Evolutionary conservation across 495 filamentous ascomycete genomes (phyloP).

Genomic region (Barbatosphaeria neglecta): DNA sequence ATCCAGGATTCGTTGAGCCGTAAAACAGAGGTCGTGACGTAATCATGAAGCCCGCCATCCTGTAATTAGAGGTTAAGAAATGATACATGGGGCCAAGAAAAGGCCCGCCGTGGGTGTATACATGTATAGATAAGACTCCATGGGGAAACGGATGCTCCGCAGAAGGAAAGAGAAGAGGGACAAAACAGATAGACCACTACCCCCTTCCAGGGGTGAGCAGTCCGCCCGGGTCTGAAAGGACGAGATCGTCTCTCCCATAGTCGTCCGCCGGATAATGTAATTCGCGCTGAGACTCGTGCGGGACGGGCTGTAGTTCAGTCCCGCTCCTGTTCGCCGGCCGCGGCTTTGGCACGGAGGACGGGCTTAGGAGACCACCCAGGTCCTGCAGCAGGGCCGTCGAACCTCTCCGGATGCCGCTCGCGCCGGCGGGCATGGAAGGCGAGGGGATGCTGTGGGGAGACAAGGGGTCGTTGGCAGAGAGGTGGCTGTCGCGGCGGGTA

Average conservation of each 20-base stretch:
- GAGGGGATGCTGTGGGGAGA: constrained; percentile 17
- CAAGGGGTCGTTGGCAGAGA: constrained; percentile 18
- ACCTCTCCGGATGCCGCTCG: constrained; percentile 26
- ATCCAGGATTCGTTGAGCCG: no score
- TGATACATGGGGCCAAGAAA: neutral
- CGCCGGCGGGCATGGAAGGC: constrained; percentile 19
- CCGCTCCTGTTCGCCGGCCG: constrained; percentile 12
- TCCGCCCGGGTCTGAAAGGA: constrained; percentile 45
- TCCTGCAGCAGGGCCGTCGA: constrained; percentile 48
- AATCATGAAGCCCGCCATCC: no score
- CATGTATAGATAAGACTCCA: neutral
- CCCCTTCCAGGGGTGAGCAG: constrained; percentile 19
- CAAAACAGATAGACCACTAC: neutral
- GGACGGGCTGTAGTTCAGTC: constrained; percentile 23
- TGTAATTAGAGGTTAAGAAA: neutral
- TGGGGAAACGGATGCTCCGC: no score
- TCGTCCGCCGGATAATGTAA: constrained; percentile 8
- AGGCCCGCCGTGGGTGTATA: constrained; percentile 1
- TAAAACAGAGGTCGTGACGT: neutral
- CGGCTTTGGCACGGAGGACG: constrained; percentile 10
- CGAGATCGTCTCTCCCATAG: constrained; percentile 18
- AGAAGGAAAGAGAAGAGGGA: neutral
- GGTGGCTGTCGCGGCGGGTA: constrained; percentile 21
- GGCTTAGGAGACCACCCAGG: constrained; percentile 39
- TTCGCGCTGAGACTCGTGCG: constrained; percentile 17